A percentile compares a stretch with the other conserved stretches of the same genome.
phyloP scores from a whole-genome alignment of 73 alveolate species.

The Stentor roeselii region DNA sequence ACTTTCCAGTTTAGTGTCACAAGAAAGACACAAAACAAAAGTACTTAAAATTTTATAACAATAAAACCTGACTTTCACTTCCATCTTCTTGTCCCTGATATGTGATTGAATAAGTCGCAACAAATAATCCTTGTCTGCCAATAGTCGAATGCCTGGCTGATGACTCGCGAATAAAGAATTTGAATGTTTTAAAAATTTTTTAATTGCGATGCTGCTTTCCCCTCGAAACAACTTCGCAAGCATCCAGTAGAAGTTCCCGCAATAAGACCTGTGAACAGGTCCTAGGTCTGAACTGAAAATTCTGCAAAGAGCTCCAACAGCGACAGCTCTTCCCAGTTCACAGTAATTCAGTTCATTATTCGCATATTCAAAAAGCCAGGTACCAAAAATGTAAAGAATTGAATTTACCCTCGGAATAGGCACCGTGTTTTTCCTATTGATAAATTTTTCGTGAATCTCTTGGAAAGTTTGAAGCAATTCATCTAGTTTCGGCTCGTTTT shows the following conservation, averaged over 20 bases:
- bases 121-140: background rate
- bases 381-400: background rate
- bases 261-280: background rate
- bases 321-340: conserved; percentile 5
- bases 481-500: background rate
- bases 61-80: background rate
- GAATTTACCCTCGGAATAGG: conserved; percentile 5
- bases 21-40: background rate
- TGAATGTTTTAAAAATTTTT: background rate
- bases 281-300: background rate
- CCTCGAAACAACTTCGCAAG: background rate
- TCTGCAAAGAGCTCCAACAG: conserved; percentile 19
- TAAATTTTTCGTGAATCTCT: background rate
- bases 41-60: conserved; percentile 2
- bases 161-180: background rate
- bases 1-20: background rate
- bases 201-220: background rate
- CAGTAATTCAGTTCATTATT: background rate
- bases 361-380: conserved; percentile 11
- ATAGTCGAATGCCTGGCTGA: background rate
- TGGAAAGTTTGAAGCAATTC: background rate
- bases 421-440: background rate
- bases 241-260: background rate
- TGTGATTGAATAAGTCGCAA: background rate
- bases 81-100: background rate